Percentiles rank a stretch among this genome's conserved stretches.
Evolutionary conservation across 1,139 yeast genomes (phyloP).

Genomic region (Kluyveromyces sp.): DNA sequence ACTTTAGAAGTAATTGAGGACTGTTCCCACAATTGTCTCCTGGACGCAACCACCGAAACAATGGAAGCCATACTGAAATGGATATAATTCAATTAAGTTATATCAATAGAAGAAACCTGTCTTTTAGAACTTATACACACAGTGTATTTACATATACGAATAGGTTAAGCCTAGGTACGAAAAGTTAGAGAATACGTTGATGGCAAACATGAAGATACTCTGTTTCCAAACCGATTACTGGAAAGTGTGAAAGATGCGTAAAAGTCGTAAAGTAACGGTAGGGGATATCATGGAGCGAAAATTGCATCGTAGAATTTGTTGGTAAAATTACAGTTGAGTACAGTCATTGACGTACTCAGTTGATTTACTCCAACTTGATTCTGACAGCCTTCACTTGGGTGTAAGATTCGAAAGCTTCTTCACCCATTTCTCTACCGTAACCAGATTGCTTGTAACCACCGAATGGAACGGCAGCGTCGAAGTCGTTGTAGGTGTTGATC

Average conservation of each 20-base stretch:
- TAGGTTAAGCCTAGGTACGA: background rate
- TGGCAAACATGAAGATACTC: too few species aligned
- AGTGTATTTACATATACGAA: background rate
- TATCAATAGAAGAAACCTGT: constrained; percentile 2
- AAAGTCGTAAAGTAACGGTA: too few species aligned
- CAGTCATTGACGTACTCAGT: too few species aligned
- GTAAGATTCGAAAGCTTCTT: constrained; percentile 64
- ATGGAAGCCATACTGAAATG: background rate
- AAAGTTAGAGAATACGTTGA: background rate
- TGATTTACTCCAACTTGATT: constrained; percentile 7
- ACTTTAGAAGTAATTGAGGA: constrained; percentile 5
- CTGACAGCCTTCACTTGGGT: constrained; percentile 68
- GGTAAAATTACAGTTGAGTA: too few species aligned
- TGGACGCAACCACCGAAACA: constrained; percentile 4
- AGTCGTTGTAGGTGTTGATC: constrained; percentile 71
- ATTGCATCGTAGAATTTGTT: too few species aligned
- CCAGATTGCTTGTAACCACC: constrained; percentile 77
- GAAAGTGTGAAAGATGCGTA: too few species aligned
- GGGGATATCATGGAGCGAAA: too few species aligned
- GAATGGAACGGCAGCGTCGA: constrained; percentile 65
- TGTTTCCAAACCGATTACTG: background rate
- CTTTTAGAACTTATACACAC: constrained; percentile 2
- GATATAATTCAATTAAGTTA: background rate
- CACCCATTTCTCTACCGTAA: constrained; percentile 77
- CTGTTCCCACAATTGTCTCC: constrained; percentile 10